Percentiles rank a stretch among this genome's conserved stretches.
These are phyloP conservation scores for Leishmania tarentolae DNA, from an alignment of 208 protist species.

Conservation along the genomic window DNA sequence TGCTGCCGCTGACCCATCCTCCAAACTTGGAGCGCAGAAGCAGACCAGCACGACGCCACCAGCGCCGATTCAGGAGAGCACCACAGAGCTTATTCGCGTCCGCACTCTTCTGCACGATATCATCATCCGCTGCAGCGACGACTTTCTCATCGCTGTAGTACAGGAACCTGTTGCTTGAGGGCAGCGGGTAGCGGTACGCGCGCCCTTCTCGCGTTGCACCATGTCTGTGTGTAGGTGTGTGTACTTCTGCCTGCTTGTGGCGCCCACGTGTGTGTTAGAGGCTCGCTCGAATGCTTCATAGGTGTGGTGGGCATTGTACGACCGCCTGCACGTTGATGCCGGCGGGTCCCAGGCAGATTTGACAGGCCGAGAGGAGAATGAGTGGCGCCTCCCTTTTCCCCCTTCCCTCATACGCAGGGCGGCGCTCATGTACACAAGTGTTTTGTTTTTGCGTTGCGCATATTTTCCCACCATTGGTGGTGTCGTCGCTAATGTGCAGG, in stretches of 20 bases:
- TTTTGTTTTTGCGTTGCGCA: neutral
- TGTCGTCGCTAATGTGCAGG: neutral
- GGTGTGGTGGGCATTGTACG: neutral
- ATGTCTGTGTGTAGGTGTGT: neutral
- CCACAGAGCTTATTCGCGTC: constrained; percentile 70
- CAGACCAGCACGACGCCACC: constrained; percentile 5
- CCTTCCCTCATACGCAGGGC: neutral
- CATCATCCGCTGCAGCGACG: constrained; percentile 72
- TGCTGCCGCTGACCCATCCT: neutral
- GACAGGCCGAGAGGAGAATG: neutral
- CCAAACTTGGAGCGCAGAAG: constrained; percentile 15
- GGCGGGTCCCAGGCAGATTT: neutral
- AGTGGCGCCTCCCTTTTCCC: too few species aligned
- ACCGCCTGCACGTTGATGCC: neutral
- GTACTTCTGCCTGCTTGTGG: neutral
- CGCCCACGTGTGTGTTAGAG: neutral
- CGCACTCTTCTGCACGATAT: constrained; percentile 73
- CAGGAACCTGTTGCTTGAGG: constrained; percentile 71
- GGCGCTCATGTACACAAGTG: neutral
- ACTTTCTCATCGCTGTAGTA: constrained; percentile 82
- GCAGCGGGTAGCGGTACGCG: neutral
- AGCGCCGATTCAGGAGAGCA: constrained; percentile 44
- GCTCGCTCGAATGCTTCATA: neutral
- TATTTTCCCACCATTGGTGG: neutral
- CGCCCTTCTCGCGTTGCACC: neutral